Conservation (phyloP, 2,329 filamentous ascomycete genomes). For the Aureobasidium vineae region DNA sequence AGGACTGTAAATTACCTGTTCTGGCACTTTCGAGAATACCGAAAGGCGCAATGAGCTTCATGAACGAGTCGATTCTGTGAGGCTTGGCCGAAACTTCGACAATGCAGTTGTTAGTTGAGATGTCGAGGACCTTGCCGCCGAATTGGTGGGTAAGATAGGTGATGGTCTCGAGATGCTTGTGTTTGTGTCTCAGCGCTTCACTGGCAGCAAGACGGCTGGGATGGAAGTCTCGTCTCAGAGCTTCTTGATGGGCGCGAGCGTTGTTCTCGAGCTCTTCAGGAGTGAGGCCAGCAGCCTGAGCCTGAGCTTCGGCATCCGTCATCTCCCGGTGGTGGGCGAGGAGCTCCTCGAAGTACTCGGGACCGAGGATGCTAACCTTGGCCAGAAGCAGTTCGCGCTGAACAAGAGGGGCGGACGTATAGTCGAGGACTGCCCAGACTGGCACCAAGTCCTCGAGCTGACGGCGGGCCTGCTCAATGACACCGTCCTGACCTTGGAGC, state of each 20-base stretch:
- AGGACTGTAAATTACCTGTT: slow-evolving; percentile 57
- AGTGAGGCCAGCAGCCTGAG: slow-evolving; percentile 30
- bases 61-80: slow-evolving; percentile 90
- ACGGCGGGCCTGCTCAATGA: slow-evolving; percentile 92
- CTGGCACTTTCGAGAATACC: slow-evolving; percentile 95
- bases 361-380: slow-evolving; percentile 94
- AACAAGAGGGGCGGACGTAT: slow-evolving; percentile 86
- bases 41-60: slow-evolving; percentile 92
- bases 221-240: slow-evolving; percentile 70
- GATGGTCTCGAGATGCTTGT: slow-evolving; percentile 94
- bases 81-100: slow-evolving; percentile 96
- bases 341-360: slow-evolving; percentile 97
- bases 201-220: slow-evolving; percentile 81
- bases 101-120: slow-evolving; percentile 97
- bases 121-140: slow-evolving; percentile 94
- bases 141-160: slow-evolving; percentile 98
- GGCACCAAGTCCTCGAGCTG: slow-evolving; percentile 96
- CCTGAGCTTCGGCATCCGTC: slow-evolving; percentile 50
- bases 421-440: slow-evolving; percentile 97
- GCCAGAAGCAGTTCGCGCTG: slow-evolving; percentile 93
- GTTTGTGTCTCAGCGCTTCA: slow-evolving; percentile 91
- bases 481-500: slow-evolving; percentile 90
- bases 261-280: slow-evolving; percentile 32
- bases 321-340: slow-evolving; percentile 95
- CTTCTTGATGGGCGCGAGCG: slow-evolving; percentile 36